Base-by-base conservation (phyloP, 1,284 basidiomycete species). In the Ustilago loliicola region DNA sequence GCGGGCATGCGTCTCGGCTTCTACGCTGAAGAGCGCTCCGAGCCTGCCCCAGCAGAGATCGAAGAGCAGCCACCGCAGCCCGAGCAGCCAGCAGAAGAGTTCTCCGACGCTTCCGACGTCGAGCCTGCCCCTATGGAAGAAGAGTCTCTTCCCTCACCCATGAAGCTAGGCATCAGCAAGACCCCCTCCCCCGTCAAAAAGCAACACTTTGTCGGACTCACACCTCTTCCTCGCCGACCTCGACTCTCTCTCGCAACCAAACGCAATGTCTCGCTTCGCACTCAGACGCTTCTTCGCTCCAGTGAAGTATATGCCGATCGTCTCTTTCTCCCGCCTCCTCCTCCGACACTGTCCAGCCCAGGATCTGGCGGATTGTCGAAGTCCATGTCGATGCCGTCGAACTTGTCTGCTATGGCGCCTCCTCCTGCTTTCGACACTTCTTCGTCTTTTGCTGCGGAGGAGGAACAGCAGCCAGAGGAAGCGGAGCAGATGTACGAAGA, bases 11-110 rank as follows among this genome's bases (percentile, higher is more conserved):
- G 66, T 23, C 68, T 80, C 19, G 78, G 75, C 10, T 80, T 80
- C 55, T 80, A 80, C 42, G 71, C 72, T 10, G 75, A 80, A 57
- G 78, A 80, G 56, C 73, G 78, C 23, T 59, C 54, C 21, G 65
- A 68, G 25, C 32, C 48, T 10, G 38, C 54, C 2, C 34, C 67
- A 13, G 52, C 55, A 25, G 23, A 40, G 5, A 25, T 7, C 9
- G 23, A 11, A 15, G 42, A 21, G 21, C 27, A 42, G 8, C n/a
- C 50, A 19, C 21, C 66, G 19, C 36, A 50, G 52, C 17, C 58
- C 1, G 65, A 53, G 13, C 32, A 60, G 40, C 50, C 17, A 9
- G 60, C 50, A 6, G 61, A 64, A 7, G 27, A 57, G 32, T 68
- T 74, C 40, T 65, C 62, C 0, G 72, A 68, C 21, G 66, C 72